These are phyloP conservation scores for Carex arenaria DNA, from an alignment of 202 grass and related monocot genomes.

Conservation along the genomic window DNA sequence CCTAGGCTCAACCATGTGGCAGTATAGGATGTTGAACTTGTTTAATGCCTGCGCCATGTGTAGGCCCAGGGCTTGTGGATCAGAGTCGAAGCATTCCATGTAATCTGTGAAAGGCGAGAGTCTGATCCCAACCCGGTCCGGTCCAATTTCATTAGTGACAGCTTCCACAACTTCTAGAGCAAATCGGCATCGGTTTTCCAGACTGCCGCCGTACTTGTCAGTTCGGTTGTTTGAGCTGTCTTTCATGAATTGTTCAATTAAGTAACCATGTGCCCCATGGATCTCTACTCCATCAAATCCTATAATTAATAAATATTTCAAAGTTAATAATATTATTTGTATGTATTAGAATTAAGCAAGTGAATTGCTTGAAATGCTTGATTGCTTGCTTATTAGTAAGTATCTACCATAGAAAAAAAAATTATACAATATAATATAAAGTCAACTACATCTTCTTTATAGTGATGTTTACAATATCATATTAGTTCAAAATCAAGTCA, in stretches of 20 bases:
- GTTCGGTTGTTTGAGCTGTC: constrained; percentile 16
- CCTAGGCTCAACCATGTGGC: constrained; percentile 45
- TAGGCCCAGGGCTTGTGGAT: constrained; percentile 29
- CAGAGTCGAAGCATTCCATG: constrained; percentile 41
- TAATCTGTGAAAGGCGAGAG: constrained; percentile 34
- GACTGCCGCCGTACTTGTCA: constrained; percentile 37
- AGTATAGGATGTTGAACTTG: constrained; percentile 34
- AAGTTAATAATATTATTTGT: neutral
- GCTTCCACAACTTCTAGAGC: constrained; percentile 37
- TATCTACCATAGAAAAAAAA: no score
- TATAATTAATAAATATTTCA: neutral
- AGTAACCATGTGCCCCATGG: constrained; percentile 32
- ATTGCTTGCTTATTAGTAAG: no score
- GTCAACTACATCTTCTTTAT: no score
- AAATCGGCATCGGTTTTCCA: constrained; percentile 38
- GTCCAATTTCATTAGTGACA: constrained; percentile 30
- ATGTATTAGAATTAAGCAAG: neutral
- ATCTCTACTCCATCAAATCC: constrained; percentile 56
- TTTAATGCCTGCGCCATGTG: constrained; percentile 30
- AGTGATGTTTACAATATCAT: neutral
- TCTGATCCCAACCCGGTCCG: constrained; percentile 4
- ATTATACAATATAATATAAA: no score
- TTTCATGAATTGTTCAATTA: constrained; percentile 60
- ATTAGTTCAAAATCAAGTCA: neutral
- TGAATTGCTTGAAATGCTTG: neutral